A percentile compares a stretch with the other conserved stretches of the same genome.
Conservation (phyloP, 371 early-diverging fungal genomes). For the Saksenaea oblongispora region DNA sequence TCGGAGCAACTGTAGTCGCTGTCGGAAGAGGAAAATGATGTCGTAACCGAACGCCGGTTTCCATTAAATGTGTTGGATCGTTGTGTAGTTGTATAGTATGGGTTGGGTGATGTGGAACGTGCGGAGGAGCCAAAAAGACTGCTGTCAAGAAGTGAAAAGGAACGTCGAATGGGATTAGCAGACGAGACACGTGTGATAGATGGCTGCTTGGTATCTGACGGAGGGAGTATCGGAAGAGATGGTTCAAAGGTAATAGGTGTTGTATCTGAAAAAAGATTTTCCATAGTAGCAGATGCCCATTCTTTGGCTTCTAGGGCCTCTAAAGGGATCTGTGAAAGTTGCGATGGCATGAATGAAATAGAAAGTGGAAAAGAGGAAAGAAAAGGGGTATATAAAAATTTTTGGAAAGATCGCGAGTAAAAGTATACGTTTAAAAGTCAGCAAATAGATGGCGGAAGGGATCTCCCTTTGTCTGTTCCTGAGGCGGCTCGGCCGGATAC, state of each 20-base stretch:
- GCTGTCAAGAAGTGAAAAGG: constrained; percentile 36
- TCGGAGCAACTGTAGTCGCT: constrained; percentile 8
- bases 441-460: constrained; percentile 47
- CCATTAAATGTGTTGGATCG: neutral
- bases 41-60: constrained; percentile 1
- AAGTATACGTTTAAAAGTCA: constrained; percentile 34
- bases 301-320: constrained; percentile 39
- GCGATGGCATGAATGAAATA: constrained; percentile 22
- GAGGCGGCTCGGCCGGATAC: constrained; percentile 50
- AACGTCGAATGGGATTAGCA: constrained; percentile 24
- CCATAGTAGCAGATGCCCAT: constrained; percentile 38
- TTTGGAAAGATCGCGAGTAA: neutral
- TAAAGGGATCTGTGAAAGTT: constrained; percentile 21
- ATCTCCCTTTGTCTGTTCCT: constrained; percentile 39
- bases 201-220: constrained; percentile 4
- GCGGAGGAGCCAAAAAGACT: constrained; percentile 15
- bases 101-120: constrained; percentile 1
- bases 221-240: neutral
- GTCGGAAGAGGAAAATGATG: constrained; percentile 2
- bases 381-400: constrained; percentile 6
- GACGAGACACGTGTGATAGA: neutral
- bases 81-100: neutral
- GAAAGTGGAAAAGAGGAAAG: constrained; percentile 10
- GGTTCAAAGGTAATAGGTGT: constrained; percentile 33
- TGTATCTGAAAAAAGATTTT: constrained; percentile 27